phyloP scores from a whole-genome alignment of 495 filamentous ascomycete genomes.

The Hyaloscypha variabilis region DNA sequence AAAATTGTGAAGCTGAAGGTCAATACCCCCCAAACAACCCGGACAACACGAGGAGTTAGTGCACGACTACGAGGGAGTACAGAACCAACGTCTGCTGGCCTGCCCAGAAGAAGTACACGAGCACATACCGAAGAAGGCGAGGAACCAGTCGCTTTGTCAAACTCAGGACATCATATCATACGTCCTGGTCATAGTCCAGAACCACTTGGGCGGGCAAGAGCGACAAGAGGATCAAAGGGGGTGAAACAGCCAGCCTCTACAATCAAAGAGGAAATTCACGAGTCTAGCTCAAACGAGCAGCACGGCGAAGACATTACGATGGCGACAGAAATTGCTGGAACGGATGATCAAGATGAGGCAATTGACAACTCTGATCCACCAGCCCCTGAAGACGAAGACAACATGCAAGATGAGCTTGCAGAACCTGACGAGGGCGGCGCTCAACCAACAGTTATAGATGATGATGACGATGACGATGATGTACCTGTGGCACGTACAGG shows the following conservation, averaged over 20 bases:
- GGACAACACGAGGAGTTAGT: constrained; percentile 50
- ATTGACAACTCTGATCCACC: constrained; percentile 18
- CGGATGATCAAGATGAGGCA: constrained; percentile 43
- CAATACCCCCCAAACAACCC: constrained; percentile 20
- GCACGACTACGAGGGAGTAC: constrained; percentile 24
- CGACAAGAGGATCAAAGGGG: constrained; percentile 64
- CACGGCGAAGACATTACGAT: constrained; percentile 24
- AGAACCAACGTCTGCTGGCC: constrained; percentile 29
- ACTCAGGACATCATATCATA: constrained; percentile 75
- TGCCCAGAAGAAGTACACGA: constrained; percentile 27
- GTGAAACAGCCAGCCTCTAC: constrained; percentile 60
- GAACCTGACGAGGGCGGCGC: constrained; percentile 44
- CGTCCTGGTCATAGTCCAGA: constrained; percentile 72
- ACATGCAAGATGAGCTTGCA: constrained; percentile 40
- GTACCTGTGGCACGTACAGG: constrained; percentile 51
- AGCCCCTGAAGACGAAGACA: constrained; percentile 32
- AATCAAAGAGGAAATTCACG: constrained; percentile 61
- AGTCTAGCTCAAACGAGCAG: constrained; percentile 42
- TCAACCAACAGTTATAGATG: constrained; percentile 36
- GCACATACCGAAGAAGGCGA: constrained; percentile 48
- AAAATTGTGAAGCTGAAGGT: constrained; percentile 40
- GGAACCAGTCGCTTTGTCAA: constrained; percentile 67
- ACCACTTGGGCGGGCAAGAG: constrained; percentile 44
- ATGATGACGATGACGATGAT: constrained; percentile 73
- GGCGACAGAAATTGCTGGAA: constrained; percentile 31